Percentiles rank a stretch among this genome's conserved stretches.
Evolutionary conservation across 2,329 filamentous ascomycete genomes (phyloP).

Genomic region (Coniochaeta sp.): DNA sequence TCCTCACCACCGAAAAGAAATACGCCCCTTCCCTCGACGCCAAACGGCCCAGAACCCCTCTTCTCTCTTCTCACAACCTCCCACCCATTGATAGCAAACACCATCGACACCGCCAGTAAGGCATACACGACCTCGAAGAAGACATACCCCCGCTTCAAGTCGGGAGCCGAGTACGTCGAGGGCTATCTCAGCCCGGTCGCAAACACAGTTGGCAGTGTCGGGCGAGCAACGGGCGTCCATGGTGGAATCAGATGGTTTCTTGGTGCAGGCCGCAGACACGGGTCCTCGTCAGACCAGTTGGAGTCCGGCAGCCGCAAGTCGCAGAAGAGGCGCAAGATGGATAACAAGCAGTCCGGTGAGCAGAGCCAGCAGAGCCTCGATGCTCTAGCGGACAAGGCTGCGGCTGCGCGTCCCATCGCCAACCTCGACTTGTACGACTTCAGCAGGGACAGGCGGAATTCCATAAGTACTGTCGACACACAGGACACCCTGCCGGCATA

Average conservation of each 20-base stretch:
- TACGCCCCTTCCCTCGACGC: constrained; percentile 29
- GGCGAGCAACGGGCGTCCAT: constrained; percentile 81
- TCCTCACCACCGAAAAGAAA: constrained; percentile 51
- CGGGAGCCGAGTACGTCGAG: constrained; percentile 87
- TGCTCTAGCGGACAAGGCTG: constrained; percentile 9
- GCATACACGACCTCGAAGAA: constrained; percentile 85
- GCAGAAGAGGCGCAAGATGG: constrained; percentile 54
- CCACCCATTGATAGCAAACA: constrained; percentile 77
- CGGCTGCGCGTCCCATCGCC: neutral
- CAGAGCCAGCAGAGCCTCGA: constrained; percentile 12
- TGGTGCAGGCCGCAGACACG: constrained; percentile 47
- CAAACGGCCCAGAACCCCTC: constrained; percentile 59
- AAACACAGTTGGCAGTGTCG: constrained; percentile 78
- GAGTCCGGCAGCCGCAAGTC: constrained; percentile 37
- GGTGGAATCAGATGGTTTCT: constrained; percentile 81
- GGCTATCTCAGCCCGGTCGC: constrained; percentile 80
- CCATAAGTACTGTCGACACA: constrained; percentile 64
- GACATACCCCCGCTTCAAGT: constrained; percentile 81
- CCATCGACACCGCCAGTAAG: constrained; percentile 76
- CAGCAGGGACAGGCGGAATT: constrained; percentile 44
- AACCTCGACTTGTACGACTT: constrained; percentile 16
- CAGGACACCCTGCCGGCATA: constrained; percentile 61
- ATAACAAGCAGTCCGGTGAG: constrained; percentile 25
- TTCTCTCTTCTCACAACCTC: constrained; percentile 81
- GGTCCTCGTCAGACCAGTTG: constrained; percentile 36